Percentiles rank a stretch among this genome's conserved stretches.
Evolutionary conservation across 192 early-diverging fungal genomes (phyloP).

Genomic region (Glomus cerebriforme): DNA sequence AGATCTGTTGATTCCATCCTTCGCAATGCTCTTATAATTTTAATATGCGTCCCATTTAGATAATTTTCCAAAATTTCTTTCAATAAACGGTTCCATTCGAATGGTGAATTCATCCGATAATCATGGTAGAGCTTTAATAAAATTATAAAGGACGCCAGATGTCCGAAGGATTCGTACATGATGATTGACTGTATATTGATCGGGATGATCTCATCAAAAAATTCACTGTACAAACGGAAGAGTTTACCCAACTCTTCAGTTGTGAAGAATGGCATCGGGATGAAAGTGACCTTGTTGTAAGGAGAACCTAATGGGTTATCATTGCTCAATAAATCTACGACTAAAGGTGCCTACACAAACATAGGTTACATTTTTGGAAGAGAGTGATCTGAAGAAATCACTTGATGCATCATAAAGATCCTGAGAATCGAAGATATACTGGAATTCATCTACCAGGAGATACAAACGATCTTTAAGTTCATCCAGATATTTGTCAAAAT

Average conservation of each 20-base stretch:
- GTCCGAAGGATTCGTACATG: background rate
- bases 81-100: background rate
- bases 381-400: too few relatives aligned
- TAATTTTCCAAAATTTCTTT: background rate
- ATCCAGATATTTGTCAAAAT: background rate
- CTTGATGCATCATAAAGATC: too few relatives aligned
- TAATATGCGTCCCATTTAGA: conserved; percentile 4
- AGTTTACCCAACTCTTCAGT: conserved; percentile 19
- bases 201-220: background rate
- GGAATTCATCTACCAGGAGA: conserved; percentile 30
- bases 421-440: conserved; percentile 7
- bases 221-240: conserved; percentile 3
- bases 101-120: background rate
- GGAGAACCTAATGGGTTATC: background rate
- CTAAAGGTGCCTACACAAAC: background rate
- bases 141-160: background rate
- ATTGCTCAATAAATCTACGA: background rate
- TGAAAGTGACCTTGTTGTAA: conserved; percentile 27
- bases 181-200: conserved; percentile 2
- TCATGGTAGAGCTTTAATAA: background rate
- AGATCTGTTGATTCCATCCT: too few relatives aligned
- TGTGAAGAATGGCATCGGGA: conserved; percentile 27
- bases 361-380: too few relatives aligned
- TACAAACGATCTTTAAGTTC: background rate
- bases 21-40: background rate